Conservation (phyloP, 371 early-diverging fungal genomes). For the Pancytospora epiphaga region DNA sequence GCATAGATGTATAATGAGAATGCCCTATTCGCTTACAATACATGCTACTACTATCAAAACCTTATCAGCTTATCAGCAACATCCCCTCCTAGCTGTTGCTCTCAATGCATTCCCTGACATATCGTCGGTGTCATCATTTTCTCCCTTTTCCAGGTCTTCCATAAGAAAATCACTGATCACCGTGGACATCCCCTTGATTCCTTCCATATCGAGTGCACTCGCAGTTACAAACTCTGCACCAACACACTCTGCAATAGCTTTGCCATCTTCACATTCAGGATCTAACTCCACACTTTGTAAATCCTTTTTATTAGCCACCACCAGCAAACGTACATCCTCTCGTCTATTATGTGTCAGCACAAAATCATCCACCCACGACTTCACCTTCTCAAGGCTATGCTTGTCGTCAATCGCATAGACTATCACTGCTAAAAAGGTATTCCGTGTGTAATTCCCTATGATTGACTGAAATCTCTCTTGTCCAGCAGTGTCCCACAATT, state of each 20-base stretch:
- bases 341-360: slow-evolving; percentile 77
- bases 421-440: slow-evolving; percentile 90
- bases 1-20: too few species aligned
- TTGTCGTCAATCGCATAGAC: slow-evolving; percentile 62
- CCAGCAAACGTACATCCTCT: slow-evolving; percentile 72
- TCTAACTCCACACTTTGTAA: slow-evolving; percentile 66
- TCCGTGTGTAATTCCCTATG: slow-evolving; percentile 92
- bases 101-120: background rate
- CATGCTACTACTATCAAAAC: too few species aligned
- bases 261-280: slow-evolving; percentile 14
- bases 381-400: slow-evolving; percentile 65
- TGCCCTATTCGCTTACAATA: too few species aligned
- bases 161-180: slow-evolving; percentile 40
- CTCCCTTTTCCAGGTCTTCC: slow-evolving; percentile 45
- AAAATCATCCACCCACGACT: slow-evolving; percentile 93
- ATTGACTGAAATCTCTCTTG: slow-evolving; percentile 64
- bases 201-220: slow-evolving; percentile 52
- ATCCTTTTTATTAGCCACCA: slow-evolving; percentile 98
- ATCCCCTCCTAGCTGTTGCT: background rate
- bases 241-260: slow-evolving; percentile 38
- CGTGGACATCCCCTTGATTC: slow-evolving; percentile 46
- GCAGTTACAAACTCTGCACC: slow-evolving; percentile 53
- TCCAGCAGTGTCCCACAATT: slow-evolving; percentile 62
- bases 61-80: slow-evolving; percentile 11
- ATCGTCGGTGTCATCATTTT: slow-evolving; percentile 36